Evolutionary conservation across 805 yeast genomes (phyloP), one percentile per base, ranked within the genome.

Genomic region (Ogataea ganodermae): DNA sequence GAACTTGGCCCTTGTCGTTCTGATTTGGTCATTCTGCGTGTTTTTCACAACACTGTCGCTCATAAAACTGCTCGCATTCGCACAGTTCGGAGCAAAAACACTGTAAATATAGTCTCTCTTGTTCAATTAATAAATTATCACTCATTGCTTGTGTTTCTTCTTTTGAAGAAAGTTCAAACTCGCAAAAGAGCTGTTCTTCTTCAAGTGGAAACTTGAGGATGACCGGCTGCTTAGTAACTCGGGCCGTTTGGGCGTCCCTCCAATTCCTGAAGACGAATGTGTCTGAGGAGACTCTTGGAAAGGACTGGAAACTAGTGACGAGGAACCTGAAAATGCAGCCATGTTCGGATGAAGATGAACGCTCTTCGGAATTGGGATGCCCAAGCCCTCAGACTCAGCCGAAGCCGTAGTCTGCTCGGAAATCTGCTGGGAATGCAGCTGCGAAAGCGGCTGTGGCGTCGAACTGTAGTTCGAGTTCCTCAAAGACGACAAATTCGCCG

Each of bases 111-210:
- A 8, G 6, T 22, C 24, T 22, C 24, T 22, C 24, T 22, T 22
- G 24, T 22, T 27, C 31, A 27, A 27, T 10, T 27, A n/a, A 10
- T n/a, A 27, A n/a, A 12, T n/a, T 4, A 5, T 4, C 13, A 27
- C 4, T 22, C 32, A n/a, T 13, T 20, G 40, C 21, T 48, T 38
- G 21, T 26, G 44, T 14, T 55, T 56, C 44, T 50, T 54, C 36
- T 54, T 52, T 30, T 61, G 65, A 22, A 61, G 28, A 31, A 61
- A 57, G 28, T 44, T 53, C 16, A 61, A 47, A 26, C 48, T 61
- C 8, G 57, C 57, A 36, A 61, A 52, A 12, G 63, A 59, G n/a
- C 57, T 54, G n/a, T 56, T 53, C 28, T 58, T 60, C 42, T 53
- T 48, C 20, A 54, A 30, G 39, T 52, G 58, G 46, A 56, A 51